These are phyloP conservation scores for Cyamopsis tetragonoloba DNA, from an alignment of 306 rosid genomes.

Conservation along the genomic window DNA sequence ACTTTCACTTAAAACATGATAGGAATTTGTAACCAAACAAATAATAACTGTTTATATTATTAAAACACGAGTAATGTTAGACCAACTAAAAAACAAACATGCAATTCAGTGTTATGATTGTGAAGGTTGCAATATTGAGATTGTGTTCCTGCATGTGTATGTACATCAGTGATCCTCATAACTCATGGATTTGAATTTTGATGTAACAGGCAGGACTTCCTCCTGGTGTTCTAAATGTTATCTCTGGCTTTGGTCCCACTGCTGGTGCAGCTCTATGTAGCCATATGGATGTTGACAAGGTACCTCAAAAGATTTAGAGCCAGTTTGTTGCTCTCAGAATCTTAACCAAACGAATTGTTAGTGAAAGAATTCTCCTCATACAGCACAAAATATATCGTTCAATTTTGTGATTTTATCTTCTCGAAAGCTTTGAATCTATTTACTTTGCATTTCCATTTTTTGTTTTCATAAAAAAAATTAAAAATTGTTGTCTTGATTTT, in stretches of 20 bases:
- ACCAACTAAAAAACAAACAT: too few relatives aligned
- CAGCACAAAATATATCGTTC: background rate
- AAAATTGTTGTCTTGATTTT: too few relatives aligned
- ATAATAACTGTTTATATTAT: too few relatives aligned
- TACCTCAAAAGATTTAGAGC: slow-evolving; percentile 15
- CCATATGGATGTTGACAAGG: slow-evolving; percentile 83
- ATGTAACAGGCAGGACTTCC: slow-evolving; percentile 74
- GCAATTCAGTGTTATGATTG: background rate
- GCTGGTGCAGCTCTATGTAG: slow-evolving; percentile 74
- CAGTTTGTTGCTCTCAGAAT: too few relatives aligned
- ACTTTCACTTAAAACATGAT: too few relatives aligned
- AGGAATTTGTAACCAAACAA: too few relatives aligned
- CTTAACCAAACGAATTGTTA: too few relatives aligned
- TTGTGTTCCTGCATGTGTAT: background rate
- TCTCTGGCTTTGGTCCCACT: slow-evolving; percentile 72
- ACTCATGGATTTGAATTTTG: slow-evolving; percentile 19
- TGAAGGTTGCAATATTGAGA: background rate
- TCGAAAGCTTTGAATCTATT: too few relatives aligned
- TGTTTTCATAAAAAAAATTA: too few relatives aligned
- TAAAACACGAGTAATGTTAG: too few relatives aligned
- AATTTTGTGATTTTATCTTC: background rate
- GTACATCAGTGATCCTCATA: background rate
- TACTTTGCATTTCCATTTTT: too few relatives aligned
- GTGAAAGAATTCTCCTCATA: background rate
- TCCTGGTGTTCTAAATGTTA: slow-evolving; percentile 61